A percentile compares a stretch with the other conserved stretches of the same genome.
Conservation (phyloP, 306 rosid species). For the Senna siamea region DNA sequence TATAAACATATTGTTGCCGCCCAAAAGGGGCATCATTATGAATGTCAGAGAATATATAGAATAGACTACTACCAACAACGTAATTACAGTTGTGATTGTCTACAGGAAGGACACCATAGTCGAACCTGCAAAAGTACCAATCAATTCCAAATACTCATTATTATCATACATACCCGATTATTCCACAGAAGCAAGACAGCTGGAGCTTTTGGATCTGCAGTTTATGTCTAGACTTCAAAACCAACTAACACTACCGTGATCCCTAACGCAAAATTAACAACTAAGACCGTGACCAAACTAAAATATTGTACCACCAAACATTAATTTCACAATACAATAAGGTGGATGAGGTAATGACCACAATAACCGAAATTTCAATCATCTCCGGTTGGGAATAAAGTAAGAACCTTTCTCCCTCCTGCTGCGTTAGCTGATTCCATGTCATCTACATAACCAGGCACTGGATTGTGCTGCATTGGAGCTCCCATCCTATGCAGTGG, state of each 20-base stretch:
- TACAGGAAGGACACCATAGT: constrained; percentile 28
- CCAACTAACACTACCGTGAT: constrained; percentile 21
- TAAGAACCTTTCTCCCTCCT: constrained; percentile 87
- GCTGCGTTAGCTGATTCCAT: constrained; percentile 82
- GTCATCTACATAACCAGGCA: constrained; percentile 69
- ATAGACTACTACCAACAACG: constrained; percentile 34
- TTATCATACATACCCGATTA: constrained; percentile 29
- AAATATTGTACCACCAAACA: constrained; percentile 46
- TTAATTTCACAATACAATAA: constrained; percentile 43
- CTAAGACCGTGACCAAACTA: constrained; percentile 29
- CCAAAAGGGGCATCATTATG: constrained; percentile 54
- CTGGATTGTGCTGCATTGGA: constrained; percentile 65
- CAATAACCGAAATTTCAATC: constrained; percentile 62
- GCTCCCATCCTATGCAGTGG: constrained; percentile 76
- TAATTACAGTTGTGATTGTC: constrained; percentile 44
- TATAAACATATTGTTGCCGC: too few relatives aligned
- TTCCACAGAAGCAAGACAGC: constrained; percentile 15
- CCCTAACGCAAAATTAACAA: constrained; percentile 9
- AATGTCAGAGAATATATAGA: constrained; percentile 39
- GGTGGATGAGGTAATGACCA: constrained; percentile 28
- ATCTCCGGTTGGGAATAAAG: constrained; percentile 90
- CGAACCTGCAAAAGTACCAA: background rate
- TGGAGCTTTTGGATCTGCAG: constrained; percentile 37
- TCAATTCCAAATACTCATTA: constrained; percentile 22
- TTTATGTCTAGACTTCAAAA: constrained; percentile 30